Conservation (phyloP, 1,139 yeast species). For the Sugiyamaella novakii region DNA sequence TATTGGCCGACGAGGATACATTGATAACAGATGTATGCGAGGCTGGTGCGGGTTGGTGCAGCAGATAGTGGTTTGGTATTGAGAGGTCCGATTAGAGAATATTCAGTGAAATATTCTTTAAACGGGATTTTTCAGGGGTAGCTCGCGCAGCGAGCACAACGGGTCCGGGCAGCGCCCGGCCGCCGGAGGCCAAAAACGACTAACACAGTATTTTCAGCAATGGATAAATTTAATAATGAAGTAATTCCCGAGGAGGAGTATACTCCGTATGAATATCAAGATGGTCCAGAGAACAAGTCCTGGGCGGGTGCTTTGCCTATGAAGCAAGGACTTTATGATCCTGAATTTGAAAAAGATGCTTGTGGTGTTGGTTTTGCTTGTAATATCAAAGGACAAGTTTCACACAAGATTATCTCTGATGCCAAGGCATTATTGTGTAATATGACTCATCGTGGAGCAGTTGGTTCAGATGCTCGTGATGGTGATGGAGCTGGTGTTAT, state of each 20-base stretch:
- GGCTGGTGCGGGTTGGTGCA: too few species aligned
- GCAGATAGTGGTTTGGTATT: neutral
- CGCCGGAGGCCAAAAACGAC: neutral
- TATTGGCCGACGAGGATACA: too few species aligned
- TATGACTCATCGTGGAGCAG: conserved; percentile 99
- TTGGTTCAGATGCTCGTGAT: conserved; percentile 89
- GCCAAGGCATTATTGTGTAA: conserved; percentile 83
- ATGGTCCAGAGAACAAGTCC: conserved; percentile 74
- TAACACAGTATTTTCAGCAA: conserved; percentile 3
- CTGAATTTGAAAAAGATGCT: conserved; percentile 92
- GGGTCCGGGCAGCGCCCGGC: conserved; percentile 1
- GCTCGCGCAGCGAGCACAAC: neutral
- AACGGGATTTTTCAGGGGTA: too few species aligned
- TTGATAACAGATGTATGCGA: too few species aligned
- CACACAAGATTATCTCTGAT: conserved; percentile 93
- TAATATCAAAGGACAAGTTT: conserved; percentile 82
- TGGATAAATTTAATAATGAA: conserved; percentile 25
- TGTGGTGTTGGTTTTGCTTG: conserved; percentile 99
- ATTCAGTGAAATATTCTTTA: too few species aligned
- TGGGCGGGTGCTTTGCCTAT: conserved; percentile 93
- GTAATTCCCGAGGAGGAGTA: conserved; percentile 33
- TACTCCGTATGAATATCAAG: conserved; percentile 63
- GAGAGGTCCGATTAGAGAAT: conserved; percentile 3
- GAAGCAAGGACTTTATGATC: conserved; percentile 89
- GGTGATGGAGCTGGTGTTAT: conserved; percentile 99